A percentile compares a stretch with the other conserved stretches of the same genome.
Conservation (phyloP, 495 filamentous ascomycete species). For the Trichocladium uniseriatum region DNA sequence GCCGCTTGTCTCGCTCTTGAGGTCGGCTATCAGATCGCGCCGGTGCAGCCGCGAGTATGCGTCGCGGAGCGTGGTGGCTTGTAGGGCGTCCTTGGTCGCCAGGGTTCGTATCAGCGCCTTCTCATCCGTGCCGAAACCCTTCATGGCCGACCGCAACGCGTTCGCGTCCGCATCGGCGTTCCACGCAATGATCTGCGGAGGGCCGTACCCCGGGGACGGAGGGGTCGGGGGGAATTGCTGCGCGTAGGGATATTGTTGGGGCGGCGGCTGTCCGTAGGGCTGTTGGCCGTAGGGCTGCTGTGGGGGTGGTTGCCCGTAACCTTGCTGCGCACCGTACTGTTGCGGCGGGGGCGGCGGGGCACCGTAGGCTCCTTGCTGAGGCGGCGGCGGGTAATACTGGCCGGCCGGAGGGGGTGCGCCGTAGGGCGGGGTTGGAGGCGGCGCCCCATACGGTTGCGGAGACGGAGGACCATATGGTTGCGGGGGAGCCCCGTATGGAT, state of each 20-base stretch:
- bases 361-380: slow-evolving; percentile 11
- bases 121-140: slow-evolving; percentile 86
- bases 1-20: slow-evolving; percentile 66
- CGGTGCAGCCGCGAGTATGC: slow-evolving; percentile 53
- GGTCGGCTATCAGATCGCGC: slow-evolving; percentile 60
- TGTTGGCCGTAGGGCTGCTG: slow-evolving; percentile 9
- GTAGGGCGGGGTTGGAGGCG: neutral
- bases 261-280: slow-evolving; percentile 28
- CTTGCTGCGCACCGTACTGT: slow-evolving; percentile 4
- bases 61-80: slow-evolving; percentile 58
- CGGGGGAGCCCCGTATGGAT: slow-evolving; percentile 6
- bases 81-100: slow-evolving; percentile 57
- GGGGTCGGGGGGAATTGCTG: slow-evolving; percentile 39
- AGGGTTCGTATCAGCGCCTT: slow-evolving; percentile 58
- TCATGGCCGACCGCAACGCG: slow-evolving; percentile 70
- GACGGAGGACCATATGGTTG: slow-evolving; percentile 10
- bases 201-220: slow-evolving; percentile 54
- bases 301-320: slow-evolving; percentile 8
- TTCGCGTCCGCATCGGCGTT: slow-evolving; percentile 59
- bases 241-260: slow-evolving; percentile 26
- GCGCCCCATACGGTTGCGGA: slow-evolving; percentile 5
- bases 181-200: slow-evolving; percentile 52
- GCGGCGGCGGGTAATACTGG: slow-evolving; percentile 8
- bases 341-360: slow-evolving; percentile 14
- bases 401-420: slow-evolving; percentile 5